Evolutionary conservation across 225 moss, liverwort and hornwort genomes (phyloP).

Genomic region (Marchantia polymorpha): DNA sequence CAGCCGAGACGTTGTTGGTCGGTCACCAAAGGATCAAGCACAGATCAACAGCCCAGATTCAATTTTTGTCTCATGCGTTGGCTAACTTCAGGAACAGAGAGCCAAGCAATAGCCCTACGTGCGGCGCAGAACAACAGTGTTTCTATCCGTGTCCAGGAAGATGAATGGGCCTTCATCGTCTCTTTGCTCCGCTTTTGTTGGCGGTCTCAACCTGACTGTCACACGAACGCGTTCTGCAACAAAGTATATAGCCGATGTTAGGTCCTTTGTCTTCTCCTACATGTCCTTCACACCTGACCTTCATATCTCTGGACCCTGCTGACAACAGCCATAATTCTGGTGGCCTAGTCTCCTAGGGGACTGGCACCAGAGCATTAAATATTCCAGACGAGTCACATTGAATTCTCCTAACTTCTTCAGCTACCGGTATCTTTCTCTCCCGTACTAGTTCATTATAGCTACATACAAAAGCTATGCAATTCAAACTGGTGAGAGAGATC

Average conservation of each 20-base stretch:
- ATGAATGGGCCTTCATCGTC: slow-evolving; percentile 73
- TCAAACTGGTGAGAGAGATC: too few relatives aligned
- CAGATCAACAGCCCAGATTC: too few relatives aligned
- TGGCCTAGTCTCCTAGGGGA: neutral
- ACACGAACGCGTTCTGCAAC: slow-evolving; percentile 73
- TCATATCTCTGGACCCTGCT: neutral
- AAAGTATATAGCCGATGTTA: neutral
- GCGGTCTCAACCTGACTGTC: slow-evolving; percentile 73
- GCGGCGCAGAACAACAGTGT: slow-evolving; percentile 73
- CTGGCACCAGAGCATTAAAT: too few relatives aligned
- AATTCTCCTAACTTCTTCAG: too few relatives aligned
- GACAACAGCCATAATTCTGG: neutral
- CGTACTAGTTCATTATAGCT: too few relatives aligned
- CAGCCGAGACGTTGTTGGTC: too few relatives aligned
- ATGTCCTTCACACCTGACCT: neutral
- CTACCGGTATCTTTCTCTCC: too few relatives aligned
- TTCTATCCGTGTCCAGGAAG: slow-evolving; percentile 73
- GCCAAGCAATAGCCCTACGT: slow-evolving; percentile 40
- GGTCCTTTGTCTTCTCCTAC: neutral
- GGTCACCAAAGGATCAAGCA: too few relatives aligned
- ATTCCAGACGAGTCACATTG: too few relatives aligned
- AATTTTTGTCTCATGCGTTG: too few relatives aligned
- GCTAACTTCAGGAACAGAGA: too few relatives aligned
- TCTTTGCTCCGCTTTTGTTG: slow-evolving; percentile 56
- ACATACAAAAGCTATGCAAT: too few relatives aligned